Evolutionary conservation across 345 rosid species (phyloP), one percentile per base, ranked within the genome.

Genomic region (Barbarea vulgaris): DNA sequence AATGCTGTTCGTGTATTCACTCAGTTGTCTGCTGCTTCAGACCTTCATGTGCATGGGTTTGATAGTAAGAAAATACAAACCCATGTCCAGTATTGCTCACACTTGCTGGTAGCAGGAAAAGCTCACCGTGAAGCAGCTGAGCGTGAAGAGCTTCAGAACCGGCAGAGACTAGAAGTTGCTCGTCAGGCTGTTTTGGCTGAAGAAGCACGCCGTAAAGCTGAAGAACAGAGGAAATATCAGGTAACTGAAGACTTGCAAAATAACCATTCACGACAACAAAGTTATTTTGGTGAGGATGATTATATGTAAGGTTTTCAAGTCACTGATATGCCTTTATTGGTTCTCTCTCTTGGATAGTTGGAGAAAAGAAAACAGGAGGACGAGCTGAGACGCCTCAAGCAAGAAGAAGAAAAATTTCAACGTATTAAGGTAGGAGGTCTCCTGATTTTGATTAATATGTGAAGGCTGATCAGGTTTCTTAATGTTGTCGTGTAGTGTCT

Each of bases 161-260:
- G 90, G 62, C 99, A 92, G 83, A 89, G 94, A 69, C 88, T 83
- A 81, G 98, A 95, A 82, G 93, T 89, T 67, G 96, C 97, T 74
- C 97, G 96, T 63, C 98, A 92, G 86, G 87, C 90, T 83, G 93
- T 93, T 51, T 81, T 89, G 87, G 99, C 99, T 30, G 97, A 92
- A 82, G 97, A 95, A 80, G 99, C 97, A 74, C 96, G 99, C 57
- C 97, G 97, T 51, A 90, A 90, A 81, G 99, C 97, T 14, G 97
- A 92, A 85, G 99, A 92, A 78, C 97, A 95, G 78, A 89, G 91
- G 79, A 95, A 95, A 83, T 76, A 82, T 73, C 94, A 88, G 97
- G 99, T 95, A 39, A 73, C 17, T 71, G 27, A 18, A n/a, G 33
- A 25, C 36, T 66, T 52, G 47, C 42, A 24, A 48, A 52, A n/a